These are phyloP conservation scores for Carallia brachiata DNA, from an alignment of 345 rosid species.

Conservation along the genomic window DNA sequence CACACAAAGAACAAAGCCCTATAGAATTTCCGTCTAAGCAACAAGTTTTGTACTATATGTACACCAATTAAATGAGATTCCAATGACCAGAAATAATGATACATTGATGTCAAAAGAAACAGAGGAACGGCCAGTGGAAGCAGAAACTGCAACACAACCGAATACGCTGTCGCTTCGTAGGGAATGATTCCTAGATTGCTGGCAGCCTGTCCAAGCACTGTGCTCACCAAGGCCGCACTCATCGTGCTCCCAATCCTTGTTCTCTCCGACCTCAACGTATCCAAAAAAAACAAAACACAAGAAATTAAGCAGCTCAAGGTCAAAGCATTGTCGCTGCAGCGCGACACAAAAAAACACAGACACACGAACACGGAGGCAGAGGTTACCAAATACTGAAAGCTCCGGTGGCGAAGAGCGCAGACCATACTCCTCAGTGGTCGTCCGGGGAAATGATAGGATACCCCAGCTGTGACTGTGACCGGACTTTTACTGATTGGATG, in stretches of 20 bases:
- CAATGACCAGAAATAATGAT: too few relatives aligned
- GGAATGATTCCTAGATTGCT: slow-evolving; percentile 71
- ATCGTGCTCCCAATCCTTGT: slow-evolving; percentile 70
- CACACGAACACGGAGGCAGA: too few relatives aligned
- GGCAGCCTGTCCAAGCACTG: slow-evolving; percentile 73
- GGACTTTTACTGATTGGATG: slow-evolving; percentile 7
- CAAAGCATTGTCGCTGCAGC: too few relatives aligned
- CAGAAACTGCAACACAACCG: slow-evolving; percentile 57
- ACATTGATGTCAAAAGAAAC: slow-evolving; percentile 55
- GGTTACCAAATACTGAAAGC: slow-evolving; percentile 80
- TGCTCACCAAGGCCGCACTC: slow-evolving; percentile 78
- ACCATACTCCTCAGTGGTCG: slow-evolving; percentile 83
- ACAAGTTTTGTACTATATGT: too few relatives aligned
- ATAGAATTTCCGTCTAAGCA: too few relatives aligned
- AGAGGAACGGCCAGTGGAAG: slow-evolving; percentile 71
- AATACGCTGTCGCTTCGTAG: slow-evolving; percentile 58
- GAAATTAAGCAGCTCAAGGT: too few relatives aligned
- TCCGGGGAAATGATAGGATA: slow-evolving; percentile 61
- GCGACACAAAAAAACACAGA: too few relatives aligned
- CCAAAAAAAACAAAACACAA: too few relatives aligned
- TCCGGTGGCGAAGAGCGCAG: slow-evolving; percentile 73
- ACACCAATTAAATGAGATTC: too few relatives aligned
- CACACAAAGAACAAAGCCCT: too few relatives aligned
- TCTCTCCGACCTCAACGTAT: slow-evolving; percentile 64
- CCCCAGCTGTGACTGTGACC: slow-evolving; percentile 32